Evolutionary conservation across 257 asterid species (phyloP), one percentile per base, ranked within the genome.

Genomic region (Lavandula angustifolia): DNA sequence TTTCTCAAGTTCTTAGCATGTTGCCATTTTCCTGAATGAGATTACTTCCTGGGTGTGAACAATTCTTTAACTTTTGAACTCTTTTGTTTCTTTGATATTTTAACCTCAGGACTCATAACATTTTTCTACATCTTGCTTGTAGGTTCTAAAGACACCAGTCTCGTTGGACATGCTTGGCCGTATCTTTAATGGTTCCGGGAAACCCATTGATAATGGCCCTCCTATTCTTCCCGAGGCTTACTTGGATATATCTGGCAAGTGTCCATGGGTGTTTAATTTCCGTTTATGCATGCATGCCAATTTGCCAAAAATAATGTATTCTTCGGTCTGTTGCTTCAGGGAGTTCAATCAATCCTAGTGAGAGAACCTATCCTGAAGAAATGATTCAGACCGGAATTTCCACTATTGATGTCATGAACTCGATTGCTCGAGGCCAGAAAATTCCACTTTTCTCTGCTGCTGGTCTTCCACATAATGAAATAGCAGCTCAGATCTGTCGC

Each of bases 391-490:
- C 98, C 4, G 98, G 98, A 69, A 91, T 91, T 78, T 92, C 98
- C 65, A 92, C 98, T 40, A 88, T 92, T 68, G 98, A 92, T 76
- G 98, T 92, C 79, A 92, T 92, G 98, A 92, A 92, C 78, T 92
- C 98, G 66, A 88, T 92, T 75, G 96, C 98, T 58, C 87, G 98
- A 60, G 98, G 98, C 69, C 98, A 92, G 81, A 92, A 92, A 73
- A 92, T 92, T 64, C 98, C 96, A 56, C 98, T 92, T 59, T 92
- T 92, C 58, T 92, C 98, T 38, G 98, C 98, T 68, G 98, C 98
- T 59, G 98, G 98, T 81, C 96, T 92, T 76, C 98, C 96, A 57
- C 98, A 92, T 82, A 92, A 92, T 80, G 98, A 92, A 84, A 92
- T 92, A 9, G 98, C 98, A 62, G 98, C 98, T 68, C 98, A 92